Conservation (phyloP, 1,284 basidiomycete species). For the Cutaneotrichosporon sp. region DNA sequence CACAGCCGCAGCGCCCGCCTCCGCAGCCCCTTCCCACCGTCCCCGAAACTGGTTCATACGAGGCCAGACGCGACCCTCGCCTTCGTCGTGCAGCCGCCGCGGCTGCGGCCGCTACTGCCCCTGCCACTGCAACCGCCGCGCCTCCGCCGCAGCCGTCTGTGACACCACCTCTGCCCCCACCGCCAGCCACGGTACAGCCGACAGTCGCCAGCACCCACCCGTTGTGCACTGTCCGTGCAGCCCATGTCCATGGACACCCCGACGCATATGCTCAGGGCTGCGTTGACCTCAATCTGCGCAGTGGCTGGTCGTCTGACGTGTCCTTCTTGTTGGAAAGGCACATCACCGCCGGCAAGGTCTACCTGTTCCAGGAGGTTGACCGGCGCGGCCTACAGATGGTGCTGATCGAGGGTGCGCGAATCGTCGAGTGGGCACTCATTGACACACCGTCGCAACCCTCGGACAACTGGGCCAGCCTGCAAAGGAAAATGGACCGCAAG, state of each 20-base stretch:
- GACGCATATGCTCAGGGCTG: not conserved
- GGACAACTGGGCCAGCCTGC: not conserved
- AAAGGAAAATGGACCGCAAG: not conserved
- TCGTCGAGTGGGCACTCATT: conserved; percentile 26
- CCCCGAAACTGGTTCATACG: not conserved
- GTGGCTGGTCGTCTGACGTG: not conserved
- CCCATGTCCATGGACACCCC: not conserved
- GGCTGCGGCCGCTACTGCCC: not conserved
- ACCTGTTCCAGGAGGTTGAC: conserved; percentile 2
- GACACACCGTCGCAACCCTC: not conserved
- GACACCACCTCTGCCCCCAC: not conserved
- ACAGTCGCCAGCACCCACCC: not conserved
- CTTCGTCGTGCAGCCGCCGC: not conserved
- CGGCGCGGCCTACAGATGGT: conserved; percentile 11
- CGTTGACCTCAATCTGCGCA: not conserved
- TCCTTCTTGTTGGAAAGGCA: not conserved
- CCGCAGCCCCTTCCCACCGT: not conserved
- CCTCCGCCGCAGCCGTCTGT: not conserved
- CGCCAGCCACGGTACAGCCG: not conserved
- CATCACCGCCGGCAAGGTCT: not conserved
- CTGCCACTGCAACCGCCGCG: not conserved
- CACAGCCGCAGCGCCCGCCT: not conserved
- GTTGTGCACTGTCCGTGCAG: not conserved
- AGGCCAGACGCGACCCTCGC: conserved; percentile 12
- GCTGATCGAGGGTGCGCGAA: conserved; percentile 17